Conservation (phyloP, 768 basidiomycete genomes). For the Porphyrellus cyaneotinctus region DNA sequence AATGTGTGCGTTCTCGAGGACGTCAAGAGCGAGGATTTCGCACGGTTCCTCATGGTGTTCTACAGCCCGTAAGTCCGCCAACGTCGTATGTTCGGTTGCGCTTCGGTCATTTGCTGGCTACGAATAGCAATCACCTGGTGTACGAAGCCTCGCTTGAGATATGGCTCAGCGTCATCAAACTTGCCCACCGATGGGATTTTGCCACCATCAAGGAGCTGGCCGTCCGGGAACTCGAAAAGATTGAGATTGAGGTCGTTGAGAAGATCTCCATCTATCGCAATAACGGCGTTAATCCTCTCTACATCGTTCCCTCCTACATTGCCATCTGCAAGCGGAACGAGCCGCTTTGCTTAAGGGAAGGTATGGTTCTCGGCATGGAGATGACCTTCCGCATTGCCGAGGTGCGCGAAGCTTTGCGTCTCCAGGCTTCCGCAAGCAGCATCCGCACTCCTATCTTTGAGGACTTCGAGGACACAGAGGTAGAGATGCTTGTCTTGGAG, state of each 20-base stretch:
- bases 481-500: conserved; percentile 27
- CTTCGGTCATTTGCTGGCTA: not conserved
- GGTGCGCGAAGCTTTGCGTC: conserved; percentile 40
- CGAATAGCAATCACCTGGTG: conserved; percentile 32
- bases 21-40: conserved; percentile 46
- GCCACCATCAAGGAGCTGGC: conserved; percentile 36
- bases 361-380: conserved; percentile 39
- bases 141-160: conserved; percentile 38
- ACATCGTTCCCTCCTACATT: conserved; percentile 35
- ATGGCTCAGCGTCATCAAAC: conserved; percentile 40
- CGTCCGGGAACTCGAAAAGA: conserved; percentile 37
- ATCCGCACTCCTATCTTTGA: conserved; percentile 30
- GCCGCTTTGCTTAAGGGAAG: conserved; percentile 37
- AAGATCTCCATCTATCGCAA: conserved; percentile 40
- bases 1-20: conserved; percentile 44
- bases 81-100: not conserved
- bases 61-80: conserved; percentile 51
- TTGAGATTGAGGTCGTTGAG: conserved; percentile 33
- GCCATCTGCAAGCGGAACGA: conserved; percentile 36
- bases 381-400: conserved; percentile 35
- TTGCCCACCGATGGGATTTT: conserved; percentile 41
- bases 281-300: conserved; percentile 31
- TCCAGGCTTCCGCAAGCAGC: conserved; percentile 29
- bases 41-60: conserved; percentile 56
- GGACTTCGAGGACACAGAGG: conserved; percentile 29